Base-by-base conservation (phyloP, 2,329 filamentous ascomycete genomes). In the Exserohilum rostratum region DNA sequence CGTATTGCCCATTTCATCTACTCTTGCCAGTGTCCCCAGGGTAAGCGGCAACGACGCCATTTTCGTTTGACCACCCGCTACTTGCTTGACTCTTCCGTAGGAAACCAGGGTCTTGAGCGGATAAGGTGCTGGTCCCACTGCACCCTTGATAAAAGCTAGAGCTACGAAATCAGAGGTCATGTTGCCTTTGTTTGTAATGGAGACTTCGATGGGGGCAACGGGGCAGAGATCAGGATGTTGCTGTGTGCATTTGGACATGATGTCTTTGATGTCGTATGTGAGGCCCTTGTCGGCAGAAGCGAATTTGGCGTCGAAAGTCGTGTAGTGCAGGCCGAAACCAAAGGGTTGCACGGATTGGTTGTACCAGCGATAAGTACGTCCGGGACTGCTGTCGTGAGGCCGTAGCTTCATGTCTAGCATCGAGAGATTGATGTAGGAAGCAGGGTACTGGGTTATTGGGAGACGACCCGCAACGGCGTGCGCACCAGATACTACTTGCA, bases 321-420 rank as follows among this genome's bases (percentile, higher is more conserved):
- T 87, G 70, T 86, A 87, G 64, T 86, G 83, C 54, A 86, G 61
- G 0, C 84, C 85, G 53, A 78, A 77, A 0, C 84, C 85, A 51
- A 86, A 87, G 0, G 78, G 77, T 45, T 81, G 78, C 2, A 84
- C 76, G 0, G 80, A 75, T n/a, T 73, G 72, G 29, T 77, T 76
- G 66, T 83, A 87, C 83, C 83, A 87, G 58, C 78, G 80, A 61
- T 87, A 86, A 0, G 85, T 87, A 6, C 83, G 74, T 13, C 84
- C 83, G 0, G 83, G 82, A 38, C 76, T 80, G 1, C 67, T 66
- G 1, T 66, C 61, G 29, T 59, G 63, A 2, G 82, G 81, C 2
- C 82, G 79, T 22, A 87, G 72, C 2, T 74, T 74, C 83, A 86
- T 86, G 57, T 86, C 78, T 1, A 81, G 83, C 75, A 83, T 82